phyloP scores from a whole-genome alignment of 257 asterid species.

The Rauvolfia tetraphylla region DNA sequence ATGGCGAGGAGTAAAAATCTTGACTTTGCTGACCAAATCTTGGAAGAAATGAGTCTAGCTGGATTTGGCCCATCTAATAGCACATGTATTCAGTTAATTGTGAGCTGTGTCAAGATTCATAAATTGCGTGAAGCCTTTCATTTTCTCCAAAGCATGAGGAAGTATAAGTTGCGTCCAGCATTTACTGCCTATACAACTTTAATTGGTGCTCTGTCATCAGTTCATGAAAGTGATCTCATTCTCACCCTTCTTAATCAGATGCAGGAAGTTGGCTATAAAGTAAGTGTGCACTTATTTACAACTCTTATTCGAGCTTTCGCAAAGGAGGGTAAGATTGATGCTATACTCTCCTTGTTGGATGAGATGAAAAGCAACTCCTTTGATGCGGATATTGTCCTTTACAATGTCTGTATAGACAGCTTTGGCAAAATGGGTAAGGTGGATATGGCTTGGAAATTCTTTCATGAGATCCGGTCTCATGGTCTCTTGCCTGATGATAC shows the following conservation, averaged over 20 bases:
- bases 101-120: slow-evolving; percentile 42
- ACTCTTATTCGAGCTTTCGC: slow-evolving; percentile 69
- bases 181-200: slow-evolving; percentile 84
- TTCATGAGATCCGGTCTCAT: slow-evolving; percentile 59
- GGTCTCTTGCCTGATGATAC: slow-evolving; percentile 73
- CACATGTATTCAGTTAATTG: slow-evolving; percentile 54
- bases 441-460: slow-evolving; percentile 88
- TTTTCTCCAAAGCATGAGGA: slow-evolving; percentile 70
- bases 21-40: slow-evolving; percentile 42
- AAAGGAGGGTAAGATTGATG: slow-evolving; percentile 63
- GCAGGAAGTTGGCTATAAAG: slow-evolving; percentile 88
- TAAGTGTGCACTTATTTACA: slow-evolving; percentile 65
- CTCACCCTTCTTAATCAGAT: slow-evolving; percentile 67
- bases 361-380: slow-evolving; percentile 70
- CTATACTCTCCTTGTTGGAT: slow-evolving; percentile 66
- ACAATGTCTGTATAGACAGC: slow-evolving; percentile 77
- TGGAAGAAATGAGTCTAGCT: slow-evolving; percentile 77
- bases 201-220: slow-evolving; percentile 61
- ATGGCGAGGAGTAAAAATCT: slow-evolving; percentile 55
- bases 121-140: slow-evolving; percentile 56
- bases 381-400: slow-evolving; percentile 72
- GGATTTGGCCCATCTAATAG: slow-evolving; percentile 63
- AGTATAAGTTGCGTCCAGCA: slow-evolving; percentile 68
- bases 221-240: slow-evolving; percentile 65
- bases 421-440: slow-evolving; percentile 83